These are phyloP conservation scores for Aspergillus jensenii DNA, from an alignment of 2,329 filamentous ascomycete genomes.

Conservation along the genomic window DNA sequence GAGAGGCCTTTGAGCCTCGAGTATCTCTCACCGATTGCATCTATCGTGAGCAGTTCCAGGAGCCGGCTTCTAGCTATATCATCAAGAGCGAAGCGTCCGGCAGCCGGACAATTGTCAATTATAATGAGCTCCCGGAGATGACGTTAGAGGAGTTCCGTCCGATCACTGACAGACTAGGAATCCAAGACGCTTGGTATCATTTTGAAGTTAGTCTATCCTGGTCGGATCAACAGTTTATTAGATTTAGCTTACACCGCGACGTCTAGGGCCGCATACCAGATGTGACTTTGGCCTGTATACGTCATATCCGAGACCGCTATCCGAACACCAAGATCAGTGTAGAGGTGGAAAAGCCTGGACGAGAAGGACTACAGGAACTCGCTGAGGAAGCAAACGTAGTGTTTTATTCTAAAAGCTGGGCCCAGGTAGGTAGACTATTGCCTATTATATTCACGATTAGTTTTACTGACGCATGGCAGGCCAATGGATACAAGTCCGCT, in stretches of 20 bases:
- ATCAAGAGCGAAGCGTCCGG: constrained; percentile 60
- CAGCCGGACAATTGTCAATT: constrained; percentile 69
- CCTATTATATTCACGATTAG: background rate
- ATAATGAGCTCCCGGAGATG: constrained; percentile 69
- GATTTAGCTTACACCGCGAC: background rate
- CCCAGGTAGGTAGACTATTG: constrained; percentile 51
- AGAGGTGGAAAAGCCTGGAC: constrained; percentile 69
- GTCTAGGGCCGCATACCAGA: constrained; percentile 62
- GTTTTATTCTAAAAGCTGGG: constrained; percentile 73
- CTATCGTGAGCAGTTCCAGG: constrained; percentile 54
- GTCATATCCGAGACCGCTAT: constrained; percentile 50
- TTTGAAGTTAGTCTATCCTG: constrained; percentile 58
- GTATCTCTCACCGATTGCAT: constrained; percentile 59
- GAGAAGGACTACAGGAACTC: constrained; percentile 59
- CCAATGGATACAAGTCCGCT: constrained; percentile 45
- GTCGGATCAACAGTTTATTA: background rate
- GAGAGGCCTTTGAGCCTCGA: constrained; percentile 52
- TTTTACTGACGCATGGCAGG: constrained; percentile 14
- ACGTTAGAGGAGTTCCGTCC: constrained; percentile 58
- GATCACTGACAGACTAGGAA: constrained; percentile 42
- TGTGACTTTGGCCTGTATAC: constrained; percentile 60
- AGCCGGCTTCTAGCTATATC: constrained; percentile 69
- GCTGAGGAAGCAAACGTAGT: constrained; percentile 66
- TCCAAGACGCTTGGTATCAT: constrained; percentile 61
- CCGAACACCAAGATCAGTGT: constrained; percentile 60